Evolutionary conservation across 2,329 filamentous ascomycete species (phyloP).

Genomic region (Diaporthe amygdali): DNA sequence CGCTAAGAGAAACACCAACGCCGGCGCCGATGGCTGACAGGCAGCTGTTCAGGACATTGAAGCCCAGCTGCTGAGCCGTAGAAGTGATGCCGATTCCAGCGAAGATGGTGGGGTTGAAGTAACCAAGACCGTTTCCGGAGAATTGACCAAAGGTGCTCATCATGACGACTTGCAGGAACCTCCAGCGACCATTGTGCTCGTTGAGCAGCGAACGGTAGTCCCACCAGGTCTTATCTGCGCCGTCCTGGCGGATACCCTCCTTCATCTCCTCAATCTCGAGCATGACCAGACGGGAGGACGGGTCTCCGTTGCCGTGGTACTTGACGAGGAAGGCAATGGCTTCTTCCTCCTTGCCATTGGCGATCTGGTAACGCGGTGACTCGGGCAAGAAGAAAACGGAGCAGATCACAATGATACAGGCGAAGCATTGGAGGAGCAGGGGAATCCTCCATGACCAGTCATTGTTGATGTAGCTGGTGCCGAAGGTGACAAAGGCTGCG

Average conservation of each 20-base stretch:
- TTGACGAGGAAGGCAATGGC: slow-evolving; percentile 46
- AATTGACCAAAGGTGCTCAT: slow-evolving; percentile 57
- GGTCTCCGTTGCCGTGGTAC: slow-evolving; percentile 49
- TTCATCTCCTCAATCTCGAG: slow-evolving; percentile 49
- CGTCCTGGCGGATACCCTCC: slow-evolving; percentile 48
- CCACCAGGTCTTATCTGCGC: slow-evolving; percentile 52
- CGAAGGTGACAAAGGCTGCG: slow-evolving; percentile 54
- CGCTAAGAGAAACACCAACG: slow-evolving; percentile 47
- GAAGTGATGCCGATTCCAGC: slow-evolving; percentile 42
- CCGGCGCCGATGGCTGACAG: slow-evolving; percentile 51
- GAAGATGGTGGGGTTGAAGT: slow-evolving; percentile 56
- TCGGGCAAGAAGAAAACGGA: slow-evolving; percentile 46
- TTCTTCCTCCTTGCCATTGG: slow-evolving; percentile 44
- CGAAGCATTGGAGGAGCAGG: slow-evolving; percentile 51
- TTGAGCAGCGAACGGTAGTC: slow-evolving; percentile 52
- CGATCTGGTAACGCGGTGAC: slow-evolving; percentile 48
- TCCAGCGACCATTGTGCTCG: slow-evolving; percentile 52
- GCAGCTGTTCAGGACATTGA: slow-evolving; percentile 53
- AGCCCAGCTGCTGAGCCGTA: slow-evolving; percentile 42
- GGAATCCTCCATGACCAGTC: slow-evolving; percentile 56
- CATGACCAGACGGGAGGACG: slow-evolving; percentile 42
- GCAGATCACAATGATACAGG: slow-evolving; percentile 45
- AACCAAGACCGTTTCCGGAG: slow-evolving; percentile 55
- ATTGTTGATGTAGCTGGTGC: slow-evolving; percentile 48
- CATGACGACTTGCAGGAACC: slow-evolving; percentile 53